These are phyloP conservation scores for Monosporascus cannonballus DNA, from an alignment of 2,329 filamentous ascomycete species.

Conservation along the genomic window DNA sequence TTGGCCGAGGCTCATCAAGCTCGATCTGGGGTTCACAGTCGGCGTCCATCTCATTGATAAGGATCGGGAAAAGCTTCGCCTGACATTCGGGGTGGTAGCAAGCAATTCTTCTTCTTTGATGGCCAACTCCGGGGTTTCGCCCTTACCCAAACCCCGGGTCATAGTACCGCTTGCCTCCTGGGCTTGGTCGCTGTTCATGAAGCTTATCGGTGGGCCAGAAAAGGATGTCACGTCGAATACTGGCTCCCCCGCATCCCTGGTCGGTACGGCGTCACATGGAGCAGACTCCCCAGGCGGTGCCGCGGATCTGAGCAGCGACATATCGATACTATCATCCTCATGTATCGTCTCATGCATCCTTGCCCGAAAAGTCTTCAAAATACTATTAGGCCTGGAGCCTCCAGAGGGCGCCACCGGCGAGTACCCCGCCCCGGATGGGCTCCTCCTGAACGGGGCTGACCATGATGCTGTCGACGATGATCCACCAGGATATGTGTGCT, in stretches of 20 bases:
- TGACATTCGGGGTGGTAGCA: conserved; percentile 26
- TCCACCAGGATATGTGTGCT: conserved; percentile 9
- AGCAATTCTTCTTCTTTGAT: conserved; percentile 47
- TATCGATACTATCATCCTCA: conserved; percentile 26
- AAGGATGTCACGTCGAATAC: conserved; percentile 41
- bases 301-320: conserved; percentile 22
- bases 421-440: conserved; percentile 13
- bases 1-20: conserved; percentile 46
- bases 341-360: conserved; percentile 20
- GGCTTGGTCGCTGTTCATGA: conserved; percentile 39
- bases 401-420: conserved; percentile 12
- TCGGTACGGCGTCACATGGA: conserved; percentile 20
- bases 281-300: conserved; percentile 27
- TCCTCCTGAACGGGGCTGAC: conserved; percentile 10
- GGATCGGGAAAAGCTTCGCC: conserved; percentile 32
- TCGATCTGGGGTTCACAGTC: conserved; percentile 26
- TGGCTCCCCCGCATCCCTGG: conserved; percentile 21
- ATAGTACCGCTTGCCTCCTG: conserved; percentile 50
- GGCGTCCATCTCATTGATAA: conserved; percentile 31
- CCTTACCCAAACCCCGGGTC: conserved; percentile 53
- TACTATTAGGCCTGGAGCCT: conserved; percentile 9
- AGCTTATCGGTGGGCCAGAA: conserved; percentile 35
- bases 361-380: conserved; percentile 18
- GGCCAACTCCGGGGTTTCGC: conserved; percentile 41
- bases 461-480: conserved; percentile 17